These are phyloP conservation scores for Rhizophagus prolifer DNA, from an alignment of 192 early-diverging fungal species.

Conservation along the genomic window DNA sequence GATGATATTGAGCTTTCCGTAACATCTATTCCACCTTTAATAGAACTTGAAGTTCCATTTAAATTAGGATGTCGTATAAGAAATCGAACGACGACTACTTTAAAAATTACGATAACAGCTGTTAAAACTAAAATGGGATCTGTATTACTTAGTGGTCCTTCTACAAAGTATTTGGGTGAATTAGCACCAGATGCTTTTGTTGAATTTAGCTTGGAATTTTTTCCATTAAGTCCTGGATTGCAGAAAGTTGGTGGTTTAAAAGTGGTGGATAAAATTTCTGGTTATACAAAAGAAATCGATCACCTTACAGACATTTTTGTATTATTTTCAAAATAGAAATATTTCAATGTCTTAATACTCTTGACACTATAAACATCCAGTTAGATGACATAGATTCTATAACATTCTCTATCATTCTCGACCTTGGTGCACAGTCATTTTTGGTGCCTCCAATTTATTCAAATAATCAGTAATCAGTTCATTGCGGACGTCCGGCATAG, in stretches of 20 bases:
- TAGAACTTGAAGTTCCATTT: conserved; percentile 67
- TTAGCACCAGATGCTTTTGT: conserved; percentile 56
- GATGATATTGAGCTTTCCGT: conserved; percentile 70
- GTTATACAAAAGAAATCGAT: conserved; percentile 77
- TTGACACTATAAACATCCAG: too few species aligned
- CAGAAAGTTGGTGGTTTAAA: conserved; percentile 82
- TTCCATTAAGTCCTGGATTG: conserved; percentile 79
- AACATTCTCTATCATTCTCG: background rate
- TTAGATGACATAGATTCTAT: too few species aligned
- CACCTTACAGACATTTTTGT: conserved; percentile 77
- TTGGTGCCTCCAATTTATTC: conserved; percentile 28
- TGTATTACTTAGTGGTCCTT: conserved; percentile 64
- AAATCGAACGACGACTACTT: conserved; percentile 50
- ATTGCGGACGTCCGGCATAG: conserved; percentile 46
- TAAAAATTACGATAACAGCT: conserved; percentile 63
- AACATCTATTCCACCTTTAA: conserved; percentile 39
- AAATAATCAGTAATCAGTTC: conserved; percentile 43
- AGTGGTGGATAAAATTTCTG: conserved; percentile 67
- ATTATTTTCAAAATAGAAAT: conserved; percentile 15
- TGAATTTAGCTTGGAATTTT: conserved; percentile 74
- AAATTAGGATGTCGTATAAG: conserved; percentile 53
- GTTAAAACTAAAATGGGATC: conserved; percentile 78
- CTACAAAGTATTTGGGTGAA: conserved; percentile 60
- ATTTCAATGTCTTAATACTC: background rate
- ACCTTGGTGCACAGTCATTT: conserved; percentile 28